These are phyloP conservation scores for Thielaviopsis musarum DNA, from an alignment of 2,329 filamentous ascomycete genomes.

Conservation along the genomic window DNA sequence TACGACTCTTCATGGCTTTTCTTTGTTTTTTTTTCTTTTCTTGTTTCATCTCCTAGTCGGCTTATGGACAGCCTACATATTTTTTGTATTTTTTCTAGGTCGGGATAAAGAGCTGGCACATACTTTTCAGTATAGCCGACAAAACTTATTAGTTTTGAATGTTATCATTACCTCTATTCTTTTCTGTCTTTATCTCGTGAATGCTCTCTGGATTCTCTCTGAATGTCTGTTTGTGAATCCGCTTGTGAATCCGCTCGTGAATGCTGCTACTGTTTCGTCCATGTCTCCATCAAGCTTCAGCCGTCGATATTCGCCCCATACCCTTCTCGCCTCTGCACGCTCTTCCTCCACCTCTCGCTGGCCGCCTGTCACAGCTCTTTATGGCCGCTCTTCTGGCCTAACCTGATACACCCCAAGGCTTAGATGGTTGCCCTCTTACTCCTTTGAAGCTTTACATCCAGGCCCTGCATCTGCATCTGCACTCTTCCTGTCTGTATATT, in stretches of 20 bases:
- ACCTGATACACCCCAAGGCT: background rate
- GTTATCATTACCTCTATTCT: constrained; percentile 6
- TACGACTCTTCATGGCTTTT: background rate
- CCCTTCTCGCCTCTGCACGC: background rate
- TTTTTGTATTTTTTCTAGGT: constrained; percentile 16
- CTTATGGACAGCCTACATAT: constrained; percentile 16
- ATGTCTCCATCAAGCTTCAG: background rate
- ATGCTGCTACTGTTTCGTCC: background rate
- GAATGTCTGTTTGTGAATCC: too few species aligned
- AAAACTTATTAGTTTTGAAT: background rate
- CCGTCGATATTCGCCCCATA: background rate
- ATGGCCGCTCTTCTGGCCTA: background rate
- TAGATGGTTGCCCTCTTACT: background rate
- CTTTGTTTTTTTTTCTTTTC: background rate
- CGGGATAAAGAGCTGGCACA: background rate
- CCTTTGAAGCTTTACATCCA: background rate
- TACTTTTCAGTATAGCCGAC: background rate
- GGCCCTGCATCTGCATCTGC: background rate
- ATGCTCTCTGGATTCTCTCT: background rate
- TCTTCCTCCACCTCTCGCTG: background rate
- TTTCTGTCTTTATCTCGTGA: constrained; percentile 13
- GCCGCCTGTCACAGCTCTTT: background rate
- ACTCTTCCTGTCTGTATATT: background rate
- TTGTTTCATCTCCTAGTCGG: constrained; percentile 1
- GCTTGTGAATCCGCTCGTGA: background rate